A percentile compares a stretch with the other conserved stretches of the same genome.
phyloP scores from a whole-genome alignment of 192 early-diverging fungal genomes.

The Podila minutissima region DNA sequence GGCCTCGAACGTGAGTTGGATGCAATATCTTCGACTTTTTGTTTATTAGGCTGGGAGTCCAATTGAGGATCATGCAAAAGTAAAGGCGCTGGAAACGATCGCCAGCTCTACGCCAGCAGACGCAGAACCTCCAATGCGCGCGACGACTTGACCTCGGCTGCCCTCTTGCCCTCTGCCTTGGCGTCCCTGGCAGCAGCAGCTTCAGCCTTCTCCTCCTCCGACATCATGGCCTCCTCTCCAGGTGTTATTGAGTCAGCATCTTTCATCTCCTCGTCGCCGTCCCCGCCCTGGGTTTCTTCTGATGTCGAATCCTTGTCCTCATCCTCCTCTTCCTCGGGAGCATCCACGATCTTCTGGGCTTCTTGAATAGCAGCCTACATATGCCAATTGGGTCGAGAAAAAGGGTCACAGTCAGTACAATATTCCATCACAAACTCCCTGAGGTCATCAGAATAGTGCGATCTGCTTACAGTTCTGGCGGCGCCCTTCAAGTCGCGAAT shows the following conservation, averaged over 20 bases:
- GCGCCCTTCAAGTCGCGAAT: conserved; percentile 49
- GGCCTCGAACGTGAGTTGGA: no score
- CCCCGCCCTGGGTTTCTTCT: neutral
- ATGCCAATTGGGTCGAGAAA: neutral
- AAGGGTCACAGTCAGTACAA: neutral
- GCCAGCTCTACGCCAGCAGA: conserved; percentile 24
- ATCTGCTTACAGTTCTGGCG: conserved; percentile 44
- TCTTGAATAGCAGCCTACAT: conserved; percentile 31
- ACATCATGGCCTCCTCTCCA: conserved; percentile 22
- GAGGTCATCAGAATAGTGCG: neutral
- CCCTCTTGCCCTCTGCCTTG: conserved; percentile 35
- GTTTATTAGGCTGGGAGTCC: no score
- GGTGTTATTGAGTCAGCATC: conserved; percentile 6
- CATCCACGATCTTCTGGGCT: conserved; percentile 48
- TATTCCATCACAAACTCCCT: no score
- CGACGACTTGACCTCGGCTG: conserved; percentile 33
- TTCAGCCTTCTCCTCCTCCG: conserved; percentile 43
- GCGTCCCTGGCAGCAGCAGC: conserved; percentile 24
- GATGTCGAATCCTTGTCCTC: neutral
- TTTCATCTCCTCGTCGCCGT: conserved; percentile 38
- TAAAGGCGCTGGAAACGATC: no score
- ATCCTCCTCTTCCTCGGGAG: conserved; percentile 31
- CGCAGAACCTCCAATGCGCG: conserved; percentile 33
- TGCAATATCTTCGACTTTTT: no score
- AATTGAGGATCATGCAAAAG: no score